Conservation (phyloP, 495 filamentous ascomycete species). For the Aspergillus incahuasiensis region DNA sequence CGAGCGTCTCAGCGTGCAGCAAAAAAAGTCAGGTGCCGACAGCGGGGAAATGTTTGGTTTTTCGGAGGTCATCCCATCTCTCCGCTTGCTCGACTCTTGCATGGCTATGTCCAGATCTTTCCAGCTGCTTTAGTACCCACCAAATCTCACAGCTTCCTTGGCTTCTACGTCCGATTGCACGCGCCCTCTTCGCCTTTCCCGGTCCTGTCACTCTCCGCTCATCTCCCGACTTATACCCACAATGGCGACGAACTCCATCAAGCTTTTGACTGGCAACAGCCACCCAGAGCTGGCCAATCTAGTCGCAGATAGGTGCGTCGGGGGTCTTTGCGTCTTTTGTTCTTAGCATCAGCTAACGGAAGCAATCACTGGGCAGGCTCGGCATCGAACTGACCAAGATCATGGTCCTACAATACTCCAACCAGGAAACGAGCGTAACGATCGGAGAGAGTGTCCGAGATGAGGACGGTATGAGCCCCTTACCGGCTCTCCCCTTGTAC, state of each 20-base stretch:
- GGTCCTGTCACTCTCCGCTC: neutral
- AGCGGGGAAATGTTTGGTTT: constrained; percentile 18
- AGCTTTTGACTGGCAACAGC: constrained; percentile 91
- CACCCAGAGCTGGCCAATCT: constrained; percentile 85
- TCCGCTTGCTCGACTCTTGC: neutral
- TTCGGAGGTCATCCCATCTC: constrained; percentile 9
- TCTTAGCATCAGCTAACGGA: constrained; percentile 10
- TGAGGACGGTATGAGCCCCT: constrained; percentile 67
- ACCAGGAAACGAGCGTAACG: constrained; percentile 95
- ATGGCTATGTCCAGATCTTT: neutral
- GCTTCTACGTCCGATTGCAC: neutral
- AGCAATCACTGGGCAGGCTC: constrained; percentile 50
- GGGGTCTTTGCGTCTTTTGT: neutral
- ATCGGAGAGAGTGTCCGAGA: constrained; percentile 96
- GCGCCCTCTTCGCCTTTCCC: neutral
- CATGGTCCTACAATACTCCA: constrained; percentile 92
- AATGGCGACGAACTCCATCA: constrained; percentile 88
- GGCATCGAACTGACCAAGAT: constrained; percentile 93
- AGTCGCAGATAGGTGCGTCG: constrained; percentile 79
- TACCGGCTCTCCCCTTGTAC: constrained; percentile 3
- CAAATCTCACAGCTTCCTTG: neutral
- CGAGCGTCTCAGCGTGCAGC: constrained; percentile 19
- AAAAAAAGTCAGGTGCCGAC: constrained; percentile 27
- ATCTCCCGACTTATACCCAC: constrained; percentile 15
- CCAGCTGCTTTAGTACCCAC: neutral